Evolutionary conservation across 768 basidiomycete species (phyloP), one percentile per base, ranked within the genome.

Genomic region (Boletus pseudo-olivaceus): DNA sequence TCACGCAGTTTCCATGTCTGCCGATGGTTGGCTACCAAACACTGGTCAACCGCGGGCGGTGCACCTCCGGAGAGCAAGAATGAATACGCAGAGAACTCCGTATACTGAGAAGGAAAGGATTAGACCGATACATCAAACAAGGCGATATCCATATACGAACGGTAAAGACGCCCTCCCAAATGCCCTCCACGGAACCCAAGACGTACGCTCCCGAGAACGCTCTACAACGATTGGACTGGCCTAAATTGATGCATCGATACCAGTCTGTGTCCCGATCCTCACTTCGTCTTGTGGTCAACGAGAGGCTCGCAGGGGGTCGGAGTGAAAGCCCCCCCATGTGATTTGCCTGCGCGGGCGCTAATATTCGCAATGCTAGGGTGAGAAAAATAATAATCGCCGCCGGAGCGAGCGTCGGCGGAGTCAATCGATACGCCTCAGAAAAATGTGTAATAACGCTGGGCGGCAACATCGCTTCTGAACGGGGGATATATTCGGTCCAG

Each of bases 1-100:
- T 93, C 90, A 34, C 82, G 82, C 40, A 97, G 72, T 63, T 85
- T 87, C 93, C 93, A 96, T 0, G 92, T 92, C 65, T 97, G 94
- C 17, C 82, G 84, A 68, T 98, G 93, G 60, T 87, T 82, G 1
- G 88, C 91, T 27, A 90, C 84, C 45, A 85, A 75, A 42, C 87
- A 86, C 40, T 83, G 81, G 60, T 89, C 83, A n/a, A 96, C 72
- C 9, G 79, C 75, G 0, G 78, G 68, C 4, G 90, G 87, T 5
- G 81, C 70, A 0, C 76, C 85, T 19, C 89, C 91, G 7, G 80
- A 76, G n/a, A 90, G 76, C 53, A 95, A 76, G 20, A 80, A 79
- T 23, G 87, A 85, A 63, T 96, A 98, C 7, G 88, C 85, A 37
- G 82, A 82, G 67, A 97, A 98, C 60, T 93, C 89, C 19, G 83